A percentile compares a stretch with the other conserved stretches of the same genome.
Evolutionary conservation across 176 grass and related monocot genomes (phyloP).

Genomic region (Zea mays): DNA sequence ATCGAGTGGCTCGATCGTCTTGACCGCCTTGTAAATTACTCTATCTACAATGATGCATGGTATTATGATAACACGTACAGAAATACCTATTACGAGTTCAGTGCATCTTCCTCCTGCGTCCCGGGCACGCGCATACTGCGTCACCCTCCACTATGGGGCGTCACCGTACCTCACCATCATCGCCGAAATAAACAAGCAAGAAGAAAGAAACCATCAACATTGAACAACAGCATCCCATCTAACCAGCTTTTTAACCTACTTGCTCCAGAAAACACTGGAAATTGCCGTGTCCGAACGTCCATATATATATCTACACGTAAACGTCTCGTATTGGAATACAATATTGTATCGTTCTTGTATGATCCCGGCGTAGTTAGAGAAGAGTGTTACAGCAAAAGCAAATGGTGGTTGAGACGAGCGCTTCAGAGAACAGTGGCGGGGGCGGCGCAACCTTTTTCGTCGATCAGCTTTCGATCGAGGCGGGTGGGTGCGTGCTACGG

Average conservation of each 20-base stretch:
- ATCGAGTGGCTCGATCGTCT: not conserved
- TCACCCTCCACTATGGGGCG: slow-evolving; percentile 34
- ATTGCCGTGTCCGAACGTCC: not conserved
- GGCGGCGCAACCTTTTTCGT: slow-evolving; percentile 4
- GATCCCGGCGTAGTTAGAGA: not conserved
- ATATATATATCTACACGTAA: not conserved
- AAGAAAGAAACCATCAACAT: not conserved
- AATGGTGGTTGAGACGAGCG: slow-evolving; percentile 14
- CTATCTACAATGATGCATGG: slow-evolving; percentile 18
- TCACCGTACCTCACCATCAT: slow-evolving; percentile 15
- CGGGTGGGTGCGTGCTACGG: not conserved
- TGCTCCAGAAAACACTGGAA: not conserved
- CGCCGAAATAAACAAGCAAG: not conserved
- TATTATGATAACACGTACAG: not conserved
- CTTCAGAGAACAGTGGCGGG: not conserved
- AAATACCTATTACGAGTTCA: too few species aligned
- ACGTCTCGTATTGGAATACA: not conserved
- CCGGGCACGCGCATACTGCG: slow-evolving; percentile 22
- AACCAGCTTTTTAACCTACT: not conserved
- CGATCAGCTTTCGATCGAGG: not conserved
- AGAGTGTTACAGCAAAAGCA: not conserved
- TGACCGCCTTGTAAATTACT: slow-evolving; percentile 32
- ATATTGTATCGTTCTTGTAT: not conserved
- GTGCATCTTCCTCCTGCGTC: slow-evolving; percentile 17
- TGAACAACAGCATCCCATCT: not conserved